Evolutionary conservation across 495 filamentous ascomycete species (phyloP).

Genomic region (Aspergillus sclerotioniger): DNA sequence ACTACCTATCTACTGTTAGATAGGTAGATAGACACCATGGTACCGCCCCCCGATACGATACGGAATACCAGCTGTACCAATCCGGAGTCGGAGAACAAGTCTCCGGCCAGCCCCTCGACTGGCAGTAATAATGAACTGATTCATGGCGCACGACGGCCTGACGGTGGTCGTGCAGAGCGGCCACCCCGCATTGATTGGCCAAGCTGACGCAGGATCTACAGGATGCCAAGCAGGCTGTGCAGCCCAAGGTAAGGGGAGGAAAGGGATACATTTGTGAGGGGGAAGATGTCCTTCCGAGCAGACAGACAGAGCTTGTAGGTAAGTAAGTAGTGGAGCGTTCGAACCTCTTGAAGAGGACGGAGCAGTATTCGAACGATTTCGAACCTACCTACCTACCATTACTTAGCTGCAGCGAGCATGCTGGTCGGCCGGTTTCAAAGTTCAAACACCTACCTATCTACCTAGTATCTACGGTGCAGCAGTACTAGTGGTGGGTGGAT

Average conservation of each 20-base stretch:
- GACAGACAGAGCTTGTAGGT: background rate
- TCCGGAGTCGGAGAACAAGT: slow-evolving; percentile 9
- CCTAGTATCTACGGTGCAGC: no score
- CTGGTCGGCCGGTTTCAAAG: background rate
- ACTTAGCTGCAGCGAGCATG: background rate
- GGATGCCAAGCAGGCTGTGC: slow-evolving; percentile 26
- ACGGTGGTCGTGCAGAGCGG: slow-evolving; percentile 16
- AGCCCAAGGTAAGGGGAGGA: slow-evolving; percentile 23
- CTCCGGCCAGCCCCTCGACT: slow-evolving; percentile 1
- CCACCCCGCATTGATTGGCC: slow-evolving; percentile 12
- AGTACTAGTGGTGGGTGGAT: background rate
- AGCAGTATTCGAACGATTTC: background rate
- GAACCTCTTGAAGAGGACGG: background rate
- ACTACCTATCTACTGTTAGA: background rate
- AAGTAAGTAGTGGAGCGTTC: background rate
- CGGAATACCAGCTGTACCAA: background rate
- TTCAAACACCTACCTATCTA: background rate
- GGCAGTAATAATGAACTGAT: slow-evolving; percentile 1
- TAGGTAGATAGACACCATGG: no score
- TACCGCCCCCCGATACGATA: no score
- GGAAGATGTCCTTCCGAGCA: background rate
- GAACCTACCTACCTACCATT: no score
- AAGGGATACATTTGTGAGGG: no score
- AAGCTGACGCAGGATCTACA: slow-evolving; percentile 19
- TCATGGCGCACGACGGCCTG: slow-evolving; percentile 23